phyloP scores from a whole-genome alignment of 768 basidiomycete genomes.

The Amanita fuliginea region DNA sequence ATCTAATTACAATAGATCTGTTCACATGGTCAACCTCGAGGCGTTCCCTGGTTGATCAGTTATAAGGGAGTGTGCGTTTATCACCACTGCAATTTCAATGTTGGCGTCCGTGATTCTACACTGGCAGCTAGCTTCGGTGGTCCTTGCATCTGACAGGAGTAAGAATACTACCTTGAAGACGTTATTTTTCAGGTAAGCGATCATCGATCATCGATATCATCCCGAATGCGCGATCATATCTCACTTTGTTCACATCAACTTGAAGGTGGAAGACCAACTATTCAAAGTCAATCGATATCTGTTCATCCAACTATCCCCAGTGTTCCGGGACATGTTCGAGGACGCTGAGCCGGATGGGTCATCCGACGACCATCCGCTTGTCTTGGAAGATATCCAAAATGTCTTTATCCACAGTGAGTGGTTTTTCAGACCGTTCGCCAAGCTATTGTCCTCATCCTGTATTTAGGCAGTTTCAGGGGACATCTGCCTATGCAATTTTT shows the following conservation, averaged over 20 bases:
- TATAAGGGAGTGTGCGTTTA: no score
- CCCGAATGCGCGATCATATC: neutral
- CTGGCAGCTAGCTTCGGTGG: neutral
- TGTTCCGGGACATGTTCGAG: conserved; percentile 16
- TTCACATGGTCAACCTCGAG: no score
- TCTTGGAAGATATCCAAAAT: conserved; percentile 13
- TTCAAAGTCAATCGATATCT: conserved; percentile 17
- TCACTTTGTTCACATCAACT: neutral
- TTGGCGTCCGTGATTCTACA: neutral
- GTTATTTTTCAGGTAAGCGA: conserved; percentile 2
- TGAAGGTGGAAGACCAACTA: conserved; percentile 17
- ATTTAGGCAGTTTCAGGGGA: neutral
- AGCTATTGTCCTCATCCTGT: neutral
- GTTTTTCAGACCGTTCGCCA: conserved; percentile 8
- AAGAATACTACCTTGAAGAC: neutral
- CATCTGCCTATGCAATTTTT: neutral
- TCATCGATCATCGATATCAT: no score
- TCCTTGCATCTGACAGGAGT: neutral
- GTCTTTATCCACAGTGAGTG: conserved; percentile 18
- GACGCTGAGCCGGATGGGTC: conserved; percentile 13
- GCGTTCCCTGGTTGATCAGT: no score
- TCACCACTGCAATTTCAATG: neutral
- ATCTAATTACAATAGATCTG: no score
- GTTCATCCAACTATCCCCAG: conserved; percentile 15
- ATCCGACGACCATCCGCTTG: conserved; percentile 16